Conservation (phyloP, 1,284 basidiomycete species). For the Trametes sp. region DNA sequence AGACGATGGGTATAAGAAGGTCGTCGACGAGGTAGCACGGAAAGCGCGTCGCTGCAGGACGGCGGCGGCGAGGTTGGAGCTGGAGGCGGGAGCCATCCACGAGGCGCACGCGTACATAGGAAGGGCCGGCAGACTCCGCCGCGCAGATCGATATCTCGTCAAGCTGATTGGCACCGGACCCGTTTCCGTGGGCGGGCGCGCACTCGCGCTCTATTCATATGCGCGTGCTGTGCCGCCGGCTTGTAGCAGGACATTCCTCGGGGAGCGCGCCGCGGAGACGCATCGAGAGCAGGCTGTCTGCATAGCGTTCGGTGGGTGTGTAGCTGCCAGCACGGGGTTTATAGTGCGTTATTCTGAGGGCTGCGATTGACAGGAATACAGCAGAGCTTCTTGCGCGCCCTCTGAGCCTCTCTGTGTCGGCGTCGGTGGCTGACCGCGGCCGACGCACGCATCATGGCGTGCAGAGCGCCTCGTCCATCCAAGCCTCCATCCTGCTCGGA, state of each 20-base stretch:
- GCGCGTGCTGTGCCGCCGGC: constrained; percentile 23
- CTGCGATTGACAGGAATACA: not conserved
- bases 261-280: constrained; percentile 2
- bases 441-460: no score
- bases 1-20: constrained; percentile 1
- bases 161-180: constrained; percentile 25
- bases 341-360: not conserved
- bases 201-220: constrained; percentile 8
- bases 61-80: constrained; percentile 9
- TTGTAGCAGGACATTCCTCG: constrained; percentile 22
- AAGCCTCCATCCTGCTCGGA: no score
- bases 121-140: constrained; percentile 24
- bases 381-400: not conserved
- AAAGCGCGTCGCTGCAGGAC: constrained; percentile 4
- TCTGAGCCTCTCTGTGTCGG: not conserved
- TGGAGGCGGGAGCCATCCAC: not conserved
- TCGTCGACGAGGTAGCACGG: not conserved
- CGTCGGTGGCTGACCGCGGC: not conserved
- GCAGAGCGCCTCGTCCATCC: no score
- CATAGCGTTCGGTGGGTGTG: not conserved
- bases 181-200: constrained; percentile 16
- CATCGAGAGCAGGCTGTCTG: not conserved
- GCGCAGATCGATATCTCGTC: constrained; percentile 36
- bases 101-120: not conserved
- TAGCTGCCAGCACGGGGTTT: not conserved